phyloP scores from a whole-genome alignment of 2,329 filamentous ascomycete genomes.

The Talaromyces sp. region DNA sequence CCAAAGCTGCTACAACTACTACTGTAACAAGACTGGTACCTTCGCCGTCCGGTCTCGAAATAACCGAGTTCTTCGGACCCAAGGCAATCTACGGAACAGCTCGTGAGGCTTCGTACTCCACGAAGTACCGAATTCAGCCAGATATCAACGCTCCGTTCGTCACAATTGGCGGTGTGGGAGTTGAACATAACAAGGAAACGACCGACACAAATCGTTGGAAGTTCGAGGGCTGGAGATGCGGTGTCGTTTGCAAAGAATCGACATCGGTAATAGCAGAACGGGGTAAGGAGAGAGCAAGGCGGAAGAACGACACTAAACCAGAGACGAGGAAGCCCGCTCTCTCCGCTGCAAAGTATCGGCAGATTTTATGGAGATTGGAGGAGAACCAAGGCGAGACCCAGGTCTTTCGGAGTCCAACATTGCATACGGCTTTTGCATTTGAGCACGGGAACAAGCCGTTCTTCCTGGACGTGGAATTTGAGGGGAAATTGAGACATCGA shows the following conservation, averaged over 20 bases:
- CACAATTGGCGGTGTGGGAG: background rate
- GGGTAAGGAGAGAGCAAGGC: too few relatives aligned
- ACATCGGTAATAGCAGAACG: background rate
- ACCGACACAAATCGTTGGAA: background rate
- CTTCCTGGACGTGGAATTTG: background rate
- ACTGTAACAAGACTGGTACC: too few relatives aligned
- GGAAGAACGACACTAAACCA: background rate
- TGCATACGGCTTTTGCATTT: background rate
- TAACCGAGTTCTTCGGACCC: too few relatives aligned
- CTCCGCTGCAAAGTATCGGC: background rate
- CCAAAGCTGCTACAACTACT: too few relatives aligned
- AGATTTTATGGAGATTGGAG: background rate
- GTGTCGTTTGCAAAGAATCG: background rate
- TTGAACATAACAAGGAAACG: background rate
- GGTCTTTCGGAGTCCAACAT: background rate
- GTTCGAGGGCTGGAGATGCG: background rate
- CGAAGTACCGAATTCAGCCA: background rate
- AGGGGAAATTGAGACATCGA: background rate
- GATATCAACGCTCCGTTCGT: background rate
- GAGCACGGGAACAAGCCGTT: background rate
- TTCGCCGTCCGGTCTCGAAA: too few relatives aligned
- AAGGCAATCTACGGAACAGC: background rate
- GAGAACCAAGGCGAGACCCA: background rate
- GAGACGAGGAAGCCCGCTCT: background rate
- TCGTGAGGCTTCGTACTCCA: background rate